Percentiles rank a stretch among this genome's conserved stretches.
phyloP scores from a whole-genome alignment of 202 grass and related monocot species.

The Panicum hallii region DNA sequence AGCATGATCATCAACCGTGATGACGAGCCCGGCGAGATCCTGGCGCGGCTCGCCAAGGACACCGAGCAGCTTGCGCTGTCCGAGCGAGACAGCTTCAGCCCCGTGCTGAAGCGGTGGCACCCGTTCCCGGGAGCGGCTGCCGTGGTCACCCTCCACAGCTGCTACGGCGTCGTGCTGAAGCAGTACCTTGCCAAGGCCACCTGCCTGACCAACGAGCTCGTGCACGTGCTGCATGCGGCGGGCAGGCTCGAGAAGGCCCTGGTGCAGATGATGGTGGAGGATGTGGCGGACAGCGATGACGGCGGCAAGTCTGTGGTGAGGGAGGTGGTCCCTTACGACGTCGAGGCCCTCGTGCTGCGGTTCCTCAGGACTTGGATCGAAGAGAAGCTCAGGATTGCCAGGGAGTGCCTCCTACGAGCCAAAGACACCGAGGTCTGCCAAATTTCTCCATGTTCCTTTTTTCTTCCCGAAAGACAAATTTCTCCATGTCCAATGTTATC shows the following conservation, averaged over 20 bases:
- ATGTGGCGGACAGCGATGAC: constrained; percentile 61
- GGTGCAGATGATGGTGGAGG: constrained; percentile 70
- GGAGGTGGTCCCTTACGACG: constrained; percentile 77
- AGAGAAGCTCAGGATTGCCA: constrained; percentile 68
- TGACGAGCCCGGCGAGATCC: constrained; percentile 62
- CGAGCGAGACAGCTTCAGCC: constrained; percentile 65
- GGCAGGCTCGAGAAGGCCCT: constrained; percentile 78
- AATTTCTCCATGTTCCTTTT: too few relatives aligned
- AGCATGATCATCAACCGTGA: constrained; percentile 43
- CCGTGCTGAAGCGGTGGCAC: constrained; percentile 66
- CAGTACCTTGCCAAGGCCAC: constrained; percentile 64
- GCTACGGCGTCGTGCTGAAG: constrained; percentile 85
- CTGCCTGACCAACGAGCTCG: constrained; percentile 76
- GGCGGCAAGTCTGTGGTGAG: constrained; percentile 55
- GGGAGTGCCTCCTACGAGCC: constrained; percentile 67
- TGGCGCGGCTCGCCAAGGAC: constrained; percentile 64
- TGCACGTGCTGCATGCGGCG: constrained; percentile 75
- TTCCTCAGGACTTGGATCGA: constrained; percentile 83
- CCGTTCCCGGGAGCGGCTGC: constrained; percentile 58
- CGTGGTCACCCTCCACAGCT: constrained; percentile 68
- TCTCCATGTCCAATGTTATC: too few relatives aligned
- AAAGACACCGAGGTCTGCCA: constrained; percentile 79
- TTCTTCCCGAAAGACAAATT: too few relatives aligned
- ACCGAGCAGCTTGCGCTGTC: constrained; percentile 66
- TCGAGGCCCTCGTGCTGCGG: constrained; percentile 62